phyloP scores from a whole-genome alignment of 176 grass and related monocot species.

The Aegilops bicornis region DNA sequence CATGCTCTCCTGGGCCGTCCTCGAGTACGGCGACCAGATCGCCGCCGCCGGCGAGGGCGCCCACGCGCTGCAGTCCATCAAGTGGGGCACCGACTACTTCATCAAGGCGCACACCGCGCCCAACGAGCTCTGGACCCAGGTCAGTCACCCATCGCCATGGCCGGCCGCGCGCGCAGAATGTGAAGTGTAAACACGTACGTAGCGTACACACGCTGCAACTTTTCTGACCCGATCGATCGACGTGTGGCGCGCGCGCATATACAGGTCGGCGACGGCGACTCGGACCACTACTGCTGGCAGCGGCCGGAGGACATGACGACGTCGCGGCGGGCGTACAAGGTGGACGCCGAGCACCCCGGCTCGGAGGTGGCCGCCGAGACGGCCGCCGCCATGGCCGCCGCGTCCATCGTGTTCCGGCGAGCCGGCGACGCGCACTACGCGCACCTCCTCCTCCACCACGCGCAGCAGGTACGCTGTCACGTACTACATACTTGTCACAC shows the following conservation, averaged over 20 bases:
- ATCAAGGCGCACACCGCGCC: slow-evolving; percentile 76
- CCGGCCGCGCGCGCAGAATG: too few species aligned
- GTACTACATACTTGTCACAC: not conserved
- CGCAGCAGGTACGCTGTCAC: slow-evolving; percentile 55
- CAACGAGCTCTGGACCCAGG: slow-evolving; percentile 70
- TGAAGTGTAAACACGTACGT: too few species aligned
- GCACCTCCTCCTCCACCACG: slow-evolving; percentile 71
- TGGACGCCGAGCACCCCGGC: slow-evolving; percentile 67
- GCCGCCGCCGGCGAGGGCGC: slow-evolving; percentile 41
- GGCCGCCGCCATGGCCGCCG: slow-evolving; percentile 84
- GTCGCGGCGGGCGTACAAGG: slow-evolving; percentile 64
- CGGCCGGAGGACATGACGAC: slow-evolving; percentile 96
- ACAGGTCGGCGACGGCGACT: slow-evolving; percentile 90
- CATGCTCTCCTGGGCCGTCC: slow-evolving; percentile 72
- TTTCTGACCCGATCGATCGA: not conserved
- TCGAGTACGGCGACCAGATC: slow-evolving; percentile 62
- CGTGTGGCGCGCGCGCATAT: not conserved
- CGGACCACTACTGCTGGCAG: slow-evolving; percentile 97
- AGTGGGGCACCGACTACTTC: slow-evolving; percentile 94
- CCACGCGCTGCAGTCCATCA: slow-evolving; percentile 72
- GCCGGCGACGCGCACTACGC: slow-evolving; percentile 69
- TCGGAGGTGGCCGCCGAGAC: slow-evolving; percentile 93
- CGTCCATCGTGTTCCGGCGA: slow-evolving; percentile 58
- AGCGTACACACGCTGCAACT: too few species aligned
- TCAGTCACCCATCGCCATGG: not conserved